Conservation (phyloP, 208 protist species). For the Crithidia acanthocephali region DNA sequence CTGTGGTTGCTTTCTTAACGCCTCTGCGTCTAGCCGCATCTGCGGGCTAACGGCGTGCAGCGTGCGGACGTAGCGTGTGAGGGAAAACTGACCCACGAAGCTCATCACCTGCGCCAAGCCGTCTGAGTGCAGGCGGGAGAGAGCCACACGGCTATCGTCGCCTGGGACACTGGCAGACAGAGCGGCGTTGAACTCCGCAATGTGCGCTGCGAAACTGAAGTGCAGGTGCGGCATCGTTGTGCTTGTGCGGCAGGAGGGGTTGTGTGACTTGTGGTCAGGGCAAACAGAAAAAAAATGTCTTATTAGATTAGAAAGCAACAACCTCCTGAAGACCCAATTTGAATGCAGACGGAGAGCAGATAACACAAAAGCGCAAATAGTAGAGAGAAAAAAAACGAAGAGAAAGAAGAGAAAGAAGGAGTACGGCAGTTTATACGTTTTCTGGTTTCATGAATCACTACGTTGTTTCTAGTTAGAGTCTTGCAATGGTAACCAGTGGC, state of each 20-base stretch:
- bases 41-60: slow-evolving; percentile 5
- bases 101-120: slow-evolving; percentile 16
- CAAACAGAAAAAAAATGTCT: no score
- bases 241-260: neutral
- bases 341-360: neutral
- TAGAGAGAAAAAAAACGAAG: neutral
- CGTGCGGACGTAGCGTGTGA: neutral
- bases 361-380: neutral
- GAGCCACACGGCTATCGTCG: neutral
- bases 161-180: neutral
- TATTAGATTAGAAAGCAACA: no score
- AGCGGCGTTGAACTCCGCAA: neutral
- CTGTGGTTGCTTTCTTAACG: neutral
- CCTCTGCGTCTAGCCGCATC: slow-evolving; percentile 5
- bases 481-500: no score
- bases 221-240: neutral
- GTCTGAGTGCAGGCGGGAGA: neutral
- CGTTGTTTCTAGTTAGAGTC: no score
- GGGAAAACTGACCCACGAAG: neutral
- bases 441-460: no score
- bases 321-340: no score
- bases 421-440: no score
- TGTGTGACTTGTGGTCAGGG: neutral
- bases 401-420: no score
- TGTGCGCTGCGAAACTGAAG: neutral